These are phyloP conservation scores for Leccinum incarnatum DNA, from an alignment of 768 basidiomycete species.

Conservation along the genomic window DNA sequence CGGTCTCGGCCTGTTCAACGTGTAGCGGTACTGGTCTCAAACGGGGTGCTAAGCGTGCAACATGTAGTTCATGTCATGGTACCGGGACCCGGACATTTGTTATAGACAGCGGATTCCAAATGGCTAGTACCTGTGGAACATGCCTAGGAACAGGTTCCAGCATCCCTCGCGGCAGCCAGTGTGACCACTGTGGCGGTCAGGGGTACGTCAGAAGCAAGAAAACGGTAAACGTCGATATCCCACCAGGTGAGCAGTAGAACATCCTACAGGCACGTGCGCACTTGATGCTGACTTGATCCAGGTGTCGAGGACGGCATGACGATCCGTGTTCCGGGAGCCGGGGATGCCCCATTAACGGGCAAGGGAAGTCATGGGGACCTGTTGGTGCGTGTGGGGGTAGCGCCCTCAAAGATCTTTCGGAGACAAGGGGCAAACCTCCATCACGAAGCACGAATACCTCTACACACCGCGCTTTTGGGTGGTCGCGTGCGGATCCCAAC, in stretches of 20 bases:
- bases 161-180: conserved; percentile 76
- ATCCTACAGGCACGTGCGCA: background rate
- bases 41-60: conserved; percentile 75
- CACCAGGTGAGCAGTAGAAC: conserved; percentile 60
- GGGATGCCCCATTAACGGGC: conserved; percentile 80
- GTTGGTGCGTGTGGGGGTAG: conserved; percentile 80
- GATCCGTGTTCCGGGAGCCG: conserved; percentile 73
- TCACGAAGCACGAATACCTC: conserved; percentile 84
- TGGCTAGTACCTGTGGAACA: conserved; percentile 84
- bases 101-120: conserved; percentile 92
- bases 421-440: conserved; percentile 91
- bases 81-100: conserved; percentile 87
- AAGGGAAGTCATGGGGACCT: conserved; percentile 83
- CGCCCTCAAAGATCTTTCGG: conserved; percentile 78
- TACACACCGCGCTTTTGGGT: conserved; percentile 91
- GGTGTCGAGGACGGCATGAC: conserved; percentile 96
- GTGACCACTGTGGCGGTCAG: conserved; percentile 77
- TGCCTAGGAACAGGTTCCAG: conserved; percentile 82
- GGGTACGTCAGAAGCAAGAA: conserved; percentile 85
- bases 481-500: conserved; percentile 92
- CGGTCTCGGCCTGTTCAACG: conserved; percentile 78
- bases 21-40: conserved; percentile 89
- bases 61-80: conserved; percentile 81
- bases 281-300: conserved; percentile 30
- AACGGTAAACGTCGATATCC: conserved; percentile 76